Conservation (phyloP, 257 asterid species). For the Solanum piurae region DNA sequence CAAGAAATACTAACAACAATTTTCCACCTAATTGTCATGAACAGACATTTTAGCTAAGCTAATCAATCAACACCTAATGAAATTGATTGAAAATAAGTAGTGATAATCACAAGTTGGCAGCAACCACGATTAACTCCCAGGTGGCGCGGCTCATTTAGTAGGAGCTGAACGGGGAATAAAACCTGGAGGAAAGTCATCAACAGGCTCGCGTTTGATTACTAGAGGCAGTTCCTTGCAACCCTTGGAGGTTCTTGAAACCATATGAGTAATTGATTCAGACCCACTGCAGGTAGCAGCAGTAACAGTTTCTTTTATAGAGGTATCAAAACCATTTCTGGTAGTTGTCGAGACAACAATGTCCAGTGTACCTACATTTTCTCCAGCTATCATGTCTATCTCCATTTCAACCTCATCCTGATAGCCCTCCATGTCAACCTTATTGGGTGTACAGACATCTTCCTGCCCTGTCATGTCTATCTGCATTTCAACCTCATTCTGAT, state of each 20-base stretch:
- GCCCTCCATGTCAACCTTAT: constrained; percentile 8
- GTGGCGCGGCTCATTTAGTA: background rate
- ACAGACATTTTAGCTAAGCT: background rate
- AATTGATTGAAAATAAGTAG: background rate
- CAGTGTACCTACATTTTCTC: constrained; percentile 20
- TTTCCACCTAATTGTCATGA: background rate
- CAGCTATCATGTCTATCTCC: constrained; percentile 54
- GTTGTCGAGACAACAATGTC: constrained; percentile 18
- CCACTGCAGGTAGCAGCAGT: background rate
- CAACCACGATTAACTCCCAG: background rate
- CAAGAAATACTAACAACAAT: background rate
- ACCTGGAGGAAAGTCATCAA: constrained; percentile 23
- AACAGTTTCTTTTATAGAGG: background rate
- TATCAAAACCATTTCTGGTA: background rate
- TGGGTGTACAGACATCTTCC: constrained; percentile 15
- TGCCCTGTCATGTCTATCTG: constrained; percentile 53
- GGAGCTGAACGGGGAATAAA: background rate
- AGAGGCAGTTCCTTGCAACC: background rate
- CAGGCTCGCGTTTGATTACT: background rate
- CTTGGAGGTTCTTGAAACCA: background rate
- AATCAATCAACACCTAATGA: background rate
- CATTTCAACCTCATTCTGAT: constrained; percentile 25
- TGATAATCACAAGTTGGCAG: background rate
- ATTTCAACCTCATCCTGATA: constrained; percentile 21
- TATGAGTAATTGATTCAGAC: background rate